These are phyloP conservation scores for Aspergillus eucalypticola DNA, from an alignment of 2,329 filamentous ascomycete species.

Conservation along the genomic window DNA sequence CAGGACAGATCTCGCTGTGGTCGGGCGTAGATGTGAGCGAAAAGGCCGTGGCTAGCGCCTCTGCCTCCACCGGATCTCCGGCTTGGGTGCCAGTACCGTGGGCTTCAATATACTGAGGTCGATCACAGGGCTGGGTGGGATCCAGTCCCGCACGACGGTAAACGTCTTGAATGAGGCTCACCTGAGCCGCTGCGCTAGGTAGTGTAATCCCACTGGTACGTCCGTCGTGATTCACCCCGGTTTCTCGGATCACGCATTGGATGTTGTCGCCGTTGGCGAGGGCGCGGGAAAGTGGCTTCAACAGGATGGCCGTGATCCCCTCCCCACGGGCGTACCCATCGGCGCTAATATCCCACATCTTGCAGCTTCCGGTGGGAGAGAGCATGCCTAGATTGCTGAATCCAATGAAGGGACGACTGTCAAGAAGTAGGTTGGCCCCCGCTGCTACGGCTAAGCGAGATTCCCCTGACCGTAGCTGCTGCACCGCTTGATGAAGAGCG, in stretches of 20 bases:
- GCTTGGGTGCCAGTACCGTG: conserved; percentile 42
- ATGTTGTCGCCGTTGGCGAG: conserved; percentile 44
- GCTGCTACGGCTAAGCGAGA: neutral
- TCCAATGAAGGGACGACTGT: too few species aligned
- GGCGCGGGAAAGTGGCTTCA: conserved; percentile 40
- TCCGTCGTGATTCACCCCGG: conserved; percentile 47
- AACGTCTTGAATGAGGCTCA: conserved; percentile 21
- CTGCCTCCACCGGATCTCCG: conserved; percentile 20
- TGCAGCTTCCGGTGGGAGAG: neutral
- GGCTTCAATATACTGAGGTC: conserved; percentile 5
- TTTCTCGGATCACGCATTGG: conserved; percentile 36
- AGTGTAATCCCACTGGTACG: conserved; percentile 44
- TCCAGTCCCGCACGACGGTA: conserved; percentile 25
- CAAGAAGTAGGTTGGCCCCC: neutral
- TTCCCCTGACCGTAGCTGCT: conserved; percentile 9
- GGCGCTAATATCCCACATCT: conserved; percentile 41
- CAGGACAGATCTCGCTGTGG: neutral
- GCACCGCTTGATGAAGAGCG: conserved; percentile 20
- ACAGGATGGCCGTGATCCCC: neutral
- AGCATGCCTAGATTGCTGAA: neutral
- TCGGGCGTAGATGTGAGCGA: neutral
- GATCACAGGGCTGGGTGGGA: neutral
- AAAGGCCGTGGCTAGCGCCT: conserved; percentile 14
- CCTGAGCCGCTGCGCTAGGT: conserved; percentile 35
- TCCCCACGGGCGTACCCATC: conserved; percentile 21